Conservation (phyloP, 768 basidiomycete genomes). For the Rossbeevera mucosa region DNA sequence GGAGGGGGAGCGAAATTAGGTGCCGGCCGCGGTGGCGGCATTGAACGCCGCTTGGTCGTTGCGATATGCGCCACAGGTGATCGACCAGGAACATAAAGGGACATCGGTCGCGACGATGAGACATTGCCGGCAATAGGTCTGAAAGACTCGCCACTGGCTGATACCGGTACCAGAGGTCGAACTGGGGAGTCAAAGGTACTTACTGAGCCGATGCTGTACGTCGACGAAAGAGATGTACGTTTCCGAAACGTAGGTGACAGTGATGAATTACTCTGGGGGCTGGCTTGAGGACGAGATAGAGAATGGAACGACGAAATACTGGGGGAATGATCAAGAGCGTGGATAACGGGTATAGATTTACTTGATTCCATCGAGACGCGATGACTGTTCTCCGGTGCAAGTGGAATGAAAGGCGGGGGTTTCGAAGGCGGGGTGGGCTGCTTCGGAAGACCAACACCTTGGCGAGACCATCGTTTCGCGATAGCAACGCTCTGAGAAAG, state of each 20-base stretch:
- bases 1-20: slow-evolving; percentile 69
- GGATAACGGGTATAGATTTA: slow-evolving; percentile 29
- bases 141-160: slow-evolving; percentile 3
- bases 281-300: slow-evolving; percentile 20
- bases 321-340: slow-evolving; percentile 30
- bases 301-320: slow-evolving; percentile 40
- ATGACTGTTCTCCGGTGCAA: slow-evolving; percentile 19
- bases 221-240: slow-evolving; percentile 49
- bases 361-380: slow-evolving; percentile 24
- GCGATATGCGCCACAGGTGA: slow-evolving; percentile 11
- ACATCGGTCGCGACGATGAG: slow-evolving; percentile 17
- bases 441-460: slow-evolving; percentile 43
- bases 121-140: slow-evolving; percentile 5
- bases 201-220: slow-evolving; percentile 39
- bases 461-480: slow-evolving; percentile 52
- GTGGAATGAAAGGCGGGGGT: slow-evolving; percentile 49
- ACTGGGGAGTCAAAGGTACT: slow-evolving; percentile 40
- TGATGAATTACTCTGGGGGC: slow-evolving; percentile 43
- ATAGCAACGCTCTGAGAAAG: slow-evolving; percentile 17
- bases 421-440: slow-evolving; percentile 55
- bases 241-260: slow-evolving; percentile 50
- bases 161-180: slow-evolving; percentile 7
- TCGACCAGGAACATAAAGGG: slow-evolving; percentile 15
- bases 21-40: slow-evolving; percentile 72
- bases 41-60: slow-evolving; percentile 50